A percentile compares a stretch with the other conserved stretches of the same genome.
Conservation (phyloP, 441 rosid genomes). For the Populus trichocarpa region DNA sequence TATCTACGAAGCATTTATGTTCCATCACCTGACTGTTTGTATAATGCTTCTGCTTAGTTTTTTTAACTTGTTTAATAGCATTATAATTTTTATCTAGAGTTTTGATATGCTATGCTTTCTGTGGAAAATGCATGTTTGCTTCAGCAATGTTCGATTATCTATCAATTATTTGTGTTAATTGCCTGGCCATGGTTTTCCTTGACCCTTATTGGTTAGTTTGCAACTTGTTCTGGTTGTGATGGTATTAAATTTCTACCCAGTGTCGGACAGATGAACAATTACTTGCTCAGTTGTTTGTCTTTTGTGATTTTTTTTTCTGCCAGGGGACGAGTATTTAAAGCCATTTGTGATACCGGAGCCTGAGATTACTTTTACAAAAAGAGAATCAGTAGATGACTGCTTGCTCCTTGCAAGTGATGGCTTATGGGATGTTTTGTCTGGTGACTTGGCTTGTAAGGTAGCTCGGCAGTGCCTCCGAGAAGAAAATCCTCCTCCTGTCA, state of each 20-base stretch:
- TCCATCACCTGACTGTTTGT: background rate
- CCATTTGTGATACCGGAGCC: conserved; percentile 54
- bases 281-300: background rate
- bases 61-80: background rate
- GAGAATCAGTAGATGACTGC: conserved; percentile 50
- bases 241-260: background rate
- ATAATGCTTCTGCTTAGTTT: background rate
- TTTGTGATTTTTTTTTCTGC: background rate
- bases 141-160: background rate
- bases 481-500: conserved; percentile 18
- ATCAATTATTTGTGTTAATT: background rate
- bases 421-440: conserved; percentile 59
- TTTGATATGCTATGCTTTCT: background rate
- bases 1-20: background rate
- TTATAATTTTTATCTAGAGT: background rate
- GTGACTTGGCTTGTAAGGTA: conserved; percentile 49
- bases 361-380: conserved; percentile 36
- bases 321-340: conserved; percentile 61
- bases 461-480: conserved; percentile 41
- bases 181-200: background rate
- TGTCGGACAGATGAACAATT: background rate
- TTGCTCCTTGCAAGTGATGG: conserved; percentile 65
- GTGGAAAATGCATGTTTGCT: background rate
- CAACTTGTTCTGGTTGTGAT: background rate
- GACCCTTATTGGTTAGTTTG: background rate